Conservation (phyloP, 306 rosid genomes). For the Cucurbita ficifolia region DNA sequence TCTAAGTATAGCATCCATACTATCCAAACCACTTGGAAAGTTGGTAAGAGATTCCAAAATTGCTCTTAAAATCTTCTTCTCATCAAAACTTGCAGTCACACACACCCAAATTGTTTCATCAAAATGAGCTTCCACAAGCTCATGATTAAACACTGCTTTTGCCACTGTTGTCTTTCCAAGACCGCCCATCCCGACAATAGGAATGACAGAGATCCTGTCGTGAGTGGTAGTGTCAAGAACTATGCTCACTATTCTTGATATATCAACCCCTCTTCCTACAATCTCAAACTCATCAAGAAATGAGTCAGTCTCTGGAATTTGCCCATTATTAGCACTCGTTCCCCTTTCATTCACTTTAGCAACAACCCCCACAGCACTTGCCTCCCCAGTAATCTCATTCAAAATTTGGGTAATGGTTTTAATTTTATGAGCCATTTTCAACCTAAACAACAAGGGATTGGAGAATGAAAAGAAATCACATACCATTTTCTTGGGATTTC, state of each 20-base stretch:
- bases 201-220: slow-evolving; percentile 1
- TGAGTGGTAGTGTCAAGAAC: not conserved
- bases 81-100: slow-evolving; percentile 11
- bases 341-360: not conserved
- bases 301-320: not conserved
- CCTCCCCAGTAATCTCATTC: not conserved
- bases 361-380: slow-evolving; percentile 6
- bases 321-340: not conserved
- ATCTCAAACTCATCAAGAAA: slow-evolving; percentile 1
- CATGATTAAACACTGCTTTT: slow-evolving; percentile 6
- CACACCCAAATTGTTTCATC: slow-evolving; percentile 14
- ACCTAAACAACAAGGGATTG: not conserved
- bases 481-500: not conserved
- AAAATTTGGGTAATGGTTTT: not conserved
- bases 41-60: not conserved
- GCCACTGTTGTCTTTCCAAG: slow-evolving; percentile 20
- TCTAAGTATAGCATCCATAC: slow-evolving; percentile 1
- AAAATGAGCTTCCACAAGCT: not conserved
- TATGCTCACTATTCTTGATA: not conserved
- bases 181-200: slow-evolving; percentile 14
- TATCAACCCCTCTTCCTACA: not conserved
- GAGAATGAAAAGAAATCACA: not conserved
- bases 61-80: not conserved
- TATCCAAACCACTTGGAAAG: not conserved
- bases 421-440: not conserved